Evolutionary conservation across 1,284 basidiomycete genomes (phyloP).

Genomic region (Marasmius fiardii): DNA sequence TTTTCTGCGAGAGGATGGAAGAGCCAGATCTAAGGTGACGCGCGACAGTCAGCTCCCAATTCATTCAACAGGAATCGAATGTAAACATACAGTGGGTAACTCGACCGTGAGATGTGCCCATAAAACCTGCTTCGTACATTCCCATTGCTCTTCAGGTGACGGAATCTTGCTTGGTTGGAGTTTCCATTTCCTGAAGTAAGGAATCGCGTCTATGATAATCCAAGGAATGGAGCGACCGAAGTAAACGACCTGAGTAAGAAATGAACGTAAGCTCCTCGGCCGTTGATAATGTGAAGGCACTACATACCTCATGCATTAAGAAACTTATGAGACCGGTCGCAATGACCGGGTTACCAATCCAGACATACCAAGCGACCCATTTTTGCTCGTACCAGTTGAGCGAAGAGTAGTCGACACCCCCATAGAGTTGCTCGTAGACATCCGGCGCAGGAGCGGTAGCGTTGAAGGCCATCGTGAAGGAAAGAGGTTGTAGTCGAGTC

Average conservation of each 20-base stretch:
- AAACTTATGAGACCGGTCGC: conserved; percentile 96
- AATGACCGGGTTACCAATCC: conserved; percentile 86
- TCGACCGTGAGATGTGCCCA: conserved; percentile 97
- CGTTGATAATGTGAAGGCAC: background rate
- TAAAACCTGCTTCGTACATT: conserved; percentile 93
- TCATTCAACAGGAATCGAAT: background rate
- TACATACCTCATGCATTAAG: conserved; percentile 84
- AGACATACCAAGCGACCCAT: conserved; percentile 85
- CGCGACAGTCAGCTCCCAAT: background rate
- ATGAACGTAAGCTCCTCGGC: background rate
- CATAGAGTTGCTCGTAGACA: conserved; percentile 45
- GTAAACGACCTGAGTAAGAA: conserved; percentile 77
- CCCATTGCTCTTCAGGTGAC: conserved; percentile 85
- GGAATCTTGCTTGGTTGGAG: conserved; percentile 87
- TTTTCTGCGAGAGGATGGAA: conserved; percentile 94
- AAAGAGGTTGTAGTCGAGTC: background rate
- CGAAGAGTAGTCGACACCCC: conserved; percentile 58
- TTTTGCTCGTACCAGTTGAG: conserved; percentile 75
- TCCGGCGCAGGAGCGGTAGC: conserved; percentile 24
- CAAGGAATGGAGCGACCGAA: conserved; percentile 95
- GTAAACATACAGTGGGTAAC: conserved; percentile 72
- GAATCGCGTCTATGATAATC: conserved; percentile 94
- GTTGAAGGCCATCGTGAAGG: conserved; percentile 22
- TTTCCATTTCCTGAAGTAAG: conserved; percentile 95
- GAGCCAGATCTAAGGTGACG: conserved; percentile 76